Percentiles rank a stretch among this genome's conserved stretches.
Conservation (phyloP, 2,329 filamentous ascomycete species). For the Curvularia eragrostidis region DNA sequence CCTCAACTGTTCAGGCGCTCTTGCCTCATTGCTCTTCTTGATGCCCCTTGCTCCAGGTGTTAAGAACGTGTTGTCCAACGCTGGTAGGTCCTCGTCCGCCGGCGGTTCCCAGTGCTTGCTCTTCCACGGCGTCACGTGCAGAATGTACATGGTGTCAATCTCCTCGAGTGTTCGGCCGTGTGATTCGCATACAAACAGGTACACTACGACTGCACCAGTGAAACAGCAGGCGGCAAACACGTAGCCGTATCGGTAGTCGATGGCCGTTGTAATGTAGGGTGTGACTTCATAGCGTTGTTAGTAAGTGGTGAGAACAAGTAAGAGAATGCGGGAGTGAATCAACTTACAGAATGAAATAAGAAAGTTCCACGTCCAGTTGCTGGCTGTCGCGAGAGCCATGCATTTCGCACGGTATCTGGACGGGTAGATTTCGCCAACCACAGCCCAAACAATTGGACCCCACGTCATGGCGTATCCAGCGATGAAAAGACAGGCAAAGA, state of each 20-base stretch:
- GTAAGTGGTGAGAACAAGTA: too few relatives aligned
- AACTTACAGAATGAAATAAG: slow-evolving; percentile 62
- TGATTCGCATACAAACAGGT: slow-evolving; percentile 78
- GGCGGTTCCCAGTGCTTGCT: slow-evolving; percentile 60
- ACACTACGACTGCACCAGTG: slow-evolving; percentile 69
- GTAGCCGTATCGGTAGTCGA: slow-evolving; percentile 76
- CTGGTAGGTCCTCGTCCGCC: slow-evolving; percentile 45
- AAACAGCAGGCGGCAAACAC: slow-evolving; percentile 77
- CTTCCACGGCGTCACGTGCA: slow-evolving; percentile 68
- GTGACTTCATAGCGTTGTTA: slow-evolving; percentile 57
- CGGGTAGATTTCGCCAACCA: slow-evolving; percentile 70
- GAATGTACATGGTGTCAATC: slow-evolving; percentile 75
- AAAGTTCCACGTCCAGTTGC: slow-evolving; percentile 55
- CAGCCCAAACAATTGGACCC: slow-evolving; percentile 75
- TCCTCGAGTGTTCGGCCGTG: slow-evolving; percentile 78
- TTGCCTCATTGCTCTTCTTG: slow-evolving; percentile 44
- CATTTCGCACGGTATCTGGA: slow-evolving; percentile 58
- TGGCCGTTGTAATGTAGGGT: slow-evolving; percentile 75
- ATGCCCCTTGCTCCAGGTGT: slow-evolving; percentile 46
- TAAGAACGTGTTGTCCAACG: slow-evolving; percentile 43
- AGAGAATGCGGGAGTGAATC: background rate
- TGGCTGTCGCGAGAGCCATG: slow-evolving; percentile 55
- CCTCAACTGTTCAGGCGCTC: slow-evolving; percentile 32
- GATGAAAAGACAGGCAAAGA: slow-evolving; percentile 73
- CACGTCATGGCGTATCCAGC: slow-evolving; percentile 72